Evolutionary conservation across 371 early-diverging fungal species (phyloP).

Genomic region (Basidiobolus heterosporus): DNA sequence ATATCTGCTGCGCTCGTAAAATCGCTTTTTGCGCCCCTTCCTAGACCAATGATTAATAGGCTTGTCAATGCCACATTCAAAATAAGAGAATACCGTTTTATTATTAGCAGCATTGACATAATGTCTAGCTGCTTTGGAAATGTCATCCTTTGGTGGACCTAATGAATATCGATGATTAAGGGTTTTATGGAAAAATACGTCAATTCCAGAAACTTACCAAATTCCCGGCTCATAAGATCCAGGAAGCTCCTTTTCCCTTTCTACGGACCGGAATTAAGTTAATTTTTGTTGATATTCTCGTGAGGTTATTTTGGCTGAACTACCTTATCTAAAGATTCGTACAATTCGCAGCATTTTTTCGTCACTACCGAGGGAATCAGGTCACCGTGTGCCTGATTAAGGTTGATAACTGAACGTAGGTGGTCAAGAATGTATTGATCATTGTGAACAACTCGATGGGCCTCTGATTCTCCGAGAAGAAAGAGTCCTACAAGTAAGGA

Average conservation of each 20-base stretch:
- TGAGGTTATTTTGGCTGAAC: background rate
- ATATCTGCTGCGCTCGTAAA: conserved; percentile 26
- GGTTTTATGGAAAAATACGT: too few relatives aligned
- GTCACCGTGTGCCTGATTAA: conserved; percentile 25
- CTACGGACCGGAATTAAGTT: conserved; percentile 7
- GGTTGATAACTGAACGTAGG: conserved; percentile 17
- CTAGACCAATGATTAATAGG: background rate
- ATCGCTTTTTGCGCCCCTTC: conserved; percentile 12
- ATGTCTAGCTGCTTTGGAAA: conserved; percentile 16
- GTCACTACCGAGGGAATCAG: conserved; percentile 32
- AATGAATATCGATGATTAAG: conserved; percentile 1
- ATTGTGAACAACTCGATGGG: conserved; percentile 8
- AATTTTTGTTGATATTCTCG: background rate
- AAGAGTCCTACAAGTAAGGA: conserved; percentile 5
- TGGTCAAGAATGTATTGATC: conserved; percentile 19
- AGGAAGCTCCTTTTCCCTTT: conserved; percentile 30
- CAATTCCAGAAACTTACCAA: too few relatives aligned
- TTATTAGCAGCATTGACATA: conserved; percentile 5
- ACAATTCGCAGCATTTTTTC: conserved; percentile 41
- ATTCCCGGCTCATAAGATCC: conserved; percentile 34
- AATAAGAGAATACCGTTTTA: conserved; percentile 1
- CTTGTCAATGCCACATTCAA: background rate
- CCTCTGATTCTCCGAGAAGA: conserved; percentile 2
- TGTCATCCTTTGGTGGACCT: conserved; percentile 11
- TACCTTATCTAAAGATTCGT: conserved; percentile 27